These are phyloP conservation scores for Chalaropsis ovoidea DNA, from an alignment of 2,329 filamentous ascomycete species.

Conservation along the genomic window DNA sequence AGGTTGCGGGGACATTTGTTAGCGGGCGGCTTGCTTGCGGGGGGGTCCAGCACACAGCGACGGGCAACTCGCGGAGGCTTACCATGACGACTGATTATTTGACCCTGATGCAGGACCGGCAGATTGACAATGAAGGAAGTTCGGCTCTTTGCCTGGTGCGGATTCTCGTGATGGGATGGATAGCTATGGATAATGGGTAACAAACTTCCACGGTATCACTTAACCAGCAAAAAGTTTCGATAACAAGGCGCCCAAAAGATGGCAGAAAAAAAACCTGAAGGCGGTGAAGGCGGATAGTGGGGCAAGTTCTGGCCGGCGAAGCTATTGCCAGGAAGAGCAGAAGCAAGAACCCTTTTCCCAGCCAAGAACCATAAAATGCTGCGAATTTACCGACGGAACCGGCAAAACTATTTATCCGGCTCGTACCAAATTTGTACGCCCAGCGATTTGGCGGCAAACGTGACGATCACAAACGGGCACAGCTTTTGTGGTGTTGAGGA, in stretches of 20 bases:
- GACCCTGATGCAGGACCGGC: neutral
- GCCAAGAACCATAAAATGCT: neutral
- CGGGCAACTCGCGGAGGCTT: neutral
- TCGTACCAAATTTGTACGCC: constrained; percentile 17
- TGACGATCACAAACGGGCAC: constrained; percentile 12
- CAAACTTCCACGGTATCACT: constrained; percentile 5
- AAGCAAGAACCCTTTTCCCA: neutral
- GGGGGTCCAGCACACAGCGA: neutral
- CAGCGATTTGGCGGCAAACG: neutral
- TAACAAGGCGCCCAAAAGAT: constrained; percentile 12
- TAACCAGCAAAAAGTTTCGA: constrained; percentile 14
- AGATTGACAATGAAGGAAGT: neutral
- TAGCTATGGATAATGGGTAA: neutral
- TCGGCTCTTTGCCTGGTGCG: constrained; percentile 19
- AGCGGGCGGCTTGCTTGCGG: neutral
- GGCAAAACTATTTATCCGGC: constrained; percentile 23
- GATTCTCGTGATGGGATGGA: neutral
- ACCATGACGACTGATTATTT: constrained; percentile 19
- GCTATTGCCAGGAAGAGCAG: neutral
- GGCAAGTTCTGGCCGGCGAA: constrained; percentile 8
- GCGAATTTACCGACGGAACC: neutral
- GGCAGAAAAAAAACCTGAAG: constrained; percentile 24
- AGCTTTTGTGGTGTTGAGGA: constrained; percentile 3
- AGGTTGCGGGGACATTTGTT: constrained; percentile 1
- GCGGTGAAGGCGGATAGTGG: constrained; percentile 23